These are phyloP conservation scores for Rhizopus microsporus DNA, from an alignment of 371 early-diverging fungal species.

Conservation along the genomic window DNA sequence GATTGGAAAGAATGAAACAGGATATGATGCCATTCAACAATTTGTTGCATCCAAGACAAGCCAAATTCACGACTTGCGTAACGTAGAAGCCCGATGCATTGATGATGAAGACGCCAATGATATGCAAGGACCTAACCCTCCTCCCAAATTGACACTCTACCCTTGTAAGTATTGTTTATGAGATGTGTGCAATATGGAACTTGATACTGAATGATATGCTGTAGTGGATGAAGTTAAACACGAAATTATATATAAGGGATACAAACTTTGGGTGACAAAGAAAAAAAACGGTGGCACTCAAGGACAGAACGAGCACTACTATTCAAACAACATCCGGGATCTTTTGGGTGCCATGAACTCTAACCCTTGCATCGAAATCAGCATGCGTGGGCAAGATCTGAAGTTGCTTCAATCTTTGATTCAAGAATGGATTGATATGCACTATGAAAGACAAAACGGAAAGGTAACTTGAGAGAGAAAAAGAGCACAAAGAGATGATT, in stretches of 20 bases:
- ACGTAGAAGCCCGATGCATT: slow-evolving; percentile 23
- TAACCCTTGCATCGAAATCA: slow-evolving; percentile 25
- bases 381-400: slow-evolving; percentile 29
- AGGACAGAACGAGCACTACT: background rate
- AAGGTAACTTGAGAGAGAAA: slow-evolving; percentile 20
- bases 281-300: slow-evolving; percentile 17
- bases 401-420: slow-evolving; percentile 20
- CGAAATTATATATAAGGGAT: slow-evolving; percentile 29
- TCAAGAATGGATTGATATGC: slow-evolving; percentile 42
- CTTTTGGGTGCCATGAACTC: slow-evolving; percentile 22
- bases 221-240: slow-evolving; percentile 23
- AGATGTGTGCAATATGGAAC: background rate
- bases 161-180: slow-evolving; percentile 27
- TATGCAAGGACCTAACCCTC: slow-evolving; percentile 13
- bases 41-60: slow-evolving; percentile 18
- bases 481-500: background rate
- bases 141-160: slow-evolving; percentile 28
- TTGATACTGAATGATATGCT: slow-evolving; percentile 1
- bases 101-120: slow-evolving; percentile 13
- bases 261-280: slow-evolving; percentile 30
- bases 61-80: slow-evolving; percentile 5
- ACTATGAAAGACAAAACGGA: slow-evolving; percentile 30
- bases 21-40: slow-evolving; percentile 24
- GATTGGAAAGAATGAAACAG: slow-evolving; percentile 15
- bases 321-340: slow-evolving; percentile 20